phyloP scores from a whole-genome alignment of 2,329 filamentous ascomycete genomes.

The Xylaria sp. region DNA sequence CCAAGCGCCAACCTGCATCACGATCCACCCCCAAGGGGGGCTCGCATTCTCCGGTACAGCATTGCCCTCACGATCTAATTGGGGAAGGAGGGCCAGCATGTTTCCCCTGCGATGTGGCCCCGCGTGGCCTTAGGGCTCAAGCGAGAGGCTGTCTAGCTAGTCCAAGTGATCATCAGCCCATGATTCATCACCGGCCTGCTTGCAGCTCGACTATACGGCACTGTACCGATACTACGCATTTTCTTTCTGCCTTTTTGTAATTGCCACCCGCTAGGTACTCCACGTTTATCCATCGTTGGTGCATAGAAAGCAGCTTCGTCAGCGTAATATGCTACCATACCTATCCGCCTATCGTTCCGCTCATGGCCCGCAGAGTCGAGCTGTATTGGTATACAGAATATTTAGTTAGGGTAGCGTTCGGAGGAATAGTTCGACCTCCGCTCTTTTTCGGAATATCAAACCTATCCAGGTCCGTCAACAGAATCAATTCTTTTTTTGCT shows the following conservation, averaged over 20 bases:
- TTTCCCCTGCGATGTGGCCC: constrained; percentile 20
- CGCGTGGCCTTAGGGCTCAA: constrained; percentile 35
- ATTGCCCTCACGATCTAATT: constrained; percentile 23
- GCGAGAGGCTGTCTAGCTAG: constrained; percentile 17
- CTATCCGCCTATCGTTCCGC: constrained; percentile 11
- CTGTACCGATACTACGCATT: neutral
- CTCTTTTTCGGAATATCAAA: constrained; percentile 22
- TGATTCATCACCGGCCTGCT: constrained; percentile 20
- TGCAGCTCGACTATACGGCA: neutral
- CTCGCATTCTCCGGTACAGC: constrained; percentile 23
- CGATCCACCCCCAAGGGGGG: constrained; percentile 33
- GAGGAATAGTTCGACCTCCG: constrained; percentile 23
- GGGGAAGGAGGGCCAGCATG: constrained; percentile 30
- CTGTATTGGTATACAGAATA: constrained; percentile 8
- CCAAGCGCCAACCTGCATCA: constrained; percentile 39
- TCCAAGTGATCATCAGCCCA: constrained; percentile 31
- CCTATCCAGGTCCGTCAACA: neutral
- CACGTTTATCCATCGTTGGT: neutral
- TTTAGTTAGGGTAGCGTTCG: constrained; percentile 16
- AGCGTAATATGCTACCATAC: constrained; percentile 10
- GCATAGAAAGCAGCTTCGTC: constrained; percentile 14
- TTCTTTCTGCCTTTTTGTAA: constrained; percentile 17
- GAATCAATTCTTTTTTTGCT: constrained; percentile 1
- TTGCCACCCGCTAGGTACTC: constrained; percentile 7
- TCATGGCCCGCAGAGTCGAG: constrained; percentile 12